Base-by-base conservation (phyloP, 805 yeast species). In the Martiniozyma abietophila region DNA sequence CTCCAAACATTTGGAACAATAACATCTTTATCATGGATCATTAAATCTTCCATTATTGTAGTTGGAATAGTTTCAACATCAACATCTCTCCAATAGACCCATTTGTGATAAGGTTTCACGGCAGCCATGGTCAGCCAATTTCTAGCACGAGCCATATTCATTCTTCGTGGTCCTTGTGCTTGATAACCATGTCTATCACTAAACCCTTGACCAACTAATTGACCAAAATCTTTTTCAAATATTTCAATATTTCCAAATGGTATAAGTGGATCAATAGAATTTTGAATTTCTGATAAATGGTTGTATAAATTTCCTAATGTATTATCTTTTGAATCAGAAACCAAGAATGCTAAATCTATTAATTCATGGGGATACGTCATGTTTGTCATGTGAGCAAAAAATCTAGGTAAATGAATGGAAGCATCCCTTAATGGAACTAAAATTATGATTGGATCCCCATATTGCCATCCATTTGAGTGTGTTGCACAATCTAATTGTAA, bases 1-100 rank as follows among this genome's bases (percentile, higher is more conserved):
- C 98, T 70, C 98, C 98, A 92, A 22, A 92, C 96, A 51, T 92
- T 85, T 20, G 85, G 94, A 25, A 80, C 77, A 54, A 82, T 65
- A 11, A 82, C 80, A 50, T 82, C 94, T 35, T 58, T 62, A 56
- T 70, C 63, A 6, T 76, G 68, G 42, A 69, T 67, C 89, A 82
- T 81, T 58, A 82, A 62, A 49, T 71, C 77, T 55, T 82, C 76
- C 41, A 82, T 71, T 31, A 82, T 78, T 27, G 77, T 66, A 5
- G 84, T 85, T 0, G 89, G 88, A 45, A 82, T 75, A n/a, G 80
- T 65, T 50, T 82, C 94, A 32, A 82, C 76, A 50, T 82, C 94
- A 2, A 74, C 92, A 55, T 82, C 94, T 62, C 94, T 67, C 94
- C 94, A 82, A 51, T 81, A 81, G 9, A 82, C 89, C 94, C 94